These are phyloP conservation scores for Macrotyloma uniflorum DNA, from an alignment of 306 rosid genomes.

Conservation along the genomic window DNA sequence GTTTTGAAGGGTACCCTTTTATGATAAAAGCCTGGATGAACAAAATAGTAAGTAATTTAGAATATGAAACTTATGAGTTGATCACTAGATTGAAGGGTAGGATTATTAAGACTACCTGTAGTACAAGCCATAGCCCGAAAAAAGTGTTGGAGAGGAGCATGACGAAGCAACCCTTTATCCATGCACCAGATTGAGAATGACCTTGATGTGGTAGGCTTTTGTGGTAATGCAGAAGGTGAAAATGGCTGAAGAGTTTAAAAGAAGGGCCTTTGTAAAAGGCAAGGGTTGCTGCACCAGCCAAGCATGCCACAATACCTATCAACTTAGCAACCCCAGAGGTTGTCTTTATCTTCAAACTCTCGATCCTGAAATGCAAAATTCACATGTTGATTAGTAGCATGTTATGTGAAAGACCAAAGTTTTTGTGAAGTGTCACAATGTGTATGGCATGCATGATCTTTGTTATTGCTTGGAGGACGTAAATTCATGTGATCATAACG, in stretches of 20 bases:
- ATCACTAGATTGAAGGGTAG: background rate
- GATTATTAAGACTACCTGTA: constrained; percentile 52
- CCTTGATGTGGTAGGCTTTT: background rate
- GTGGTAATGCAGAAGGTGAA: constrained; percentile 38
- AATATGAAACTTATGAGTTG: background rate
- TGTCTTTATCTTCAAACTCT: constrained; percentile 58
- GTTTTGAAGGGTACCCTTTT: constrained; percentile 63
- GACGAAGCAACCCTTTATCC: constrained; percentile 80
- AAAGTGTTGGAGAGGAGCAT: constrained; percentile 58
- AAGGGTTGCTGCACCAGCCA: constrained; percentile 58
- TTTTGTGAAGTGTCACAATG: too few species aligned
- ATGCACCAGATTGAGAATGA: constrained; percentile 39
- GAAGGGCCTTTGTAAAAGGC: constrained; percentile 74
- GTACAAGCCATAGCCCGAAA: constrained; percentile 70
- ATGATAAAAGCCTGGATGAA: constrained; percentile 50
- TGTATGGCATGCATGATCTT: background rate
- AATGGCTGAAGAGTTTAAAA: constrained; percentile 38
- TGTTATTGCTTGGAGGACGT: background rate
- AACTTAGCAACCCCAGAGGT: constrained; percentile 61
- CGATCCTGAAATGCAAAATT: constrained; percentile 48
- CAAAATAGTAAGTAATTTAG: background rate
- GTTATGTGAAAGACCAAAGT: background rate
- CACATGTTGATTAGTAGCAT: background rate
- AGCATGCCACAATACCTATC: constrained; percentile 56
- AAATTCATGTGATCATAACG: background rate